phyloP scores from a whole-genome alignment of 208 protist genomes.

The Crithidia mellificae region DNA sequence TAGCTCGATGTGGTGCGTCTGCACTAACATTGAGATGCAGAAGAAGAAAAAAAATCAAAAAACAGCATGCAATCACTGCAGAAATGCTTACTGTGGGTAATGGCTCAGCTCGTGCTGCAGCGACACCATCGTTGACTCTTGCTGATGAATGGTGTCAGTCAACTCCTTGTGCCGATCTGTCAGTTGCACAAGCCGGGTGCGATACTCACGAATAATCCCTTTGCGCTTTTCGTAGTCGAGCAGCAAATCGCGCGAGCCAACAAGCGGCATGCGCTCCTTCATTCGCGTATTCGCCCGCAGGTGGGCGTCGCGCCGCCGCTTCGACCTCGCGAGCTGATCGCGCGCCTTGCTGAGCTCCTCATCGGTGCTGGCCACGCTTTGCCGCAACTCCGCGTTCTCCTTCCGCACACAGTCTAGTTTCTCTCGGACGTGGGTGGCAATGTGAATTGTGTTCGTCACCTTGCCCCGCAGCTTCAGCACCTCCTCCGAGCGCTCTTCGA shows the following conservation, averaged over 20 bases:
- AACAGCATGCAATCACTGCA: background rate
- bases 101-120: slow-evolving; percentile 70
- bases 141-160: slow-evolving; percentile 44
- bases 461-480: slow-evolving; percentile 95
- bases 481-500: slow-evolving; percentile 98
- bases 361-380: slow-evolving; percentile 90
- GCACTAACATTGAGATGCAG: background rate
- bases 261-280: slow-evolving; percentile 92
- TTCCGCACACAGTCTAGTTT: slow-evolving; percentile 96
- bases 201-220: slow-evolving; percentile 65
- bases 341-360: slow-evolving; percentile 81
- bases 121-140: slow-evolving; percentile 58
- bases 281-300: slow-evolving; percentile 86
- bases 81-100: slow-evolving; percentile 48
- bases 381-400: slow-evolving; percentile 88
- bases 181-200: slow-evolving; percentile 74
- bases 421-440: slow-evolving; percentile 98
- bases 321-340: slow-evolving; percentile 90
- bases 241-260: slow-evolving; percentile 93
- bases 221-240: slow-evolving; percentile 95
- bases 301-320: slow-evolving; percentile 90
- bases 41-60: background rate
- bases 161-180: slow-evolving; percentile 80
- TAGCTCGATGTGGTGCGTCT: too few species aligned
- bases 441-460: slow-evolving; percentile 96